Percentiles rank a stretch among this genome's conserved stretches.
phyloP scores from a whole-genome alignment of 768 basidiomycete species.

The Amanita thiersii region DNA sequence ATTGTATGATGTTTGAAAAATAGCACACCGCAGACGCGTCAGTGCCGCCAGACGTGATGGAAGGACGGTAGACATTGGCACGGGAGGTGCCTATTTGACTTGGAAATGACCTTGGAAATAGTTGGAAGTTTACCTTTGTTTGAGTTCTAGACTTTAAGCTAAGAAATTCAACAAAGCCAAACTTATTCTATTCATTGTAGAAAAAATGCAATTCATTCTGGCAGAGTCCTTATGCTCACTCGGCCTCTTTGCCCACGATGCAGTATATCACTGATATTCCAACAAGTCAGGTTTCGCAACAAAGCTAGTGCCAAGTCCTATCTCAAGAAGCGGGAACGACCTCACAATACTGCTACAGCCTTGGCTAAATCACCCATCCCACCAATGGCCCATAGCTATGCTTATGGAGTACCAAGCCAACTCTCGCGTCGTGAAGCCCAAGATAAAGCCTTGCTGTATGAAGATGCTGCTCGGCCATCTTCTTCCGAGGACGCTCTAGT shows the following conservation, averaged over 20 bases:
- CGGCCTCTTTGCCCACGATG: slow-evolving; percentile 7
- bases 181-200: neutral
- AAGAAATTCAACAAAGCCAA: slow-evolving; percentile 4
- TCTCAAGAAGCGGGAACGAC: neutral
- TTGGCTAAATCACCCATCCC: neutral
- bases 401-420: too few relatives aligned
- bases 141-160: too few relatives aligned
- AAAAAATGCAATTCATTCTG: too few relatives aligned
- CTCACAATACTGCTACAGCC: neutral
- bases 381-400: too few relatives aligned
- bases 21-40: slow-evolving; percentile 51
- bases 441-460: neutral
- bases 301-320: neutral
- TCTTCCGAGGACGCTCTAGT: slow-evolving; percentile 15
- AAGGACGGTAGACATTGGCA: slow-evolving; percentile 26
- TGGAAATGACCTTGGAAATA: too few relatives aligned
- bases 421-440: too few relatives aligned
- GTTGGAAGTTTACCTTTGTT: too few relatives aligned
- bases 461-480: neutral
- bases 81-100: slow-evolving; percentile 1
- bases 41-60: slow-evolving; percentile 54
- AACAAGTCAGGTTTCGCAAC: neutral
- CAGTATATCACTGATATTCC: slow-evolving; percentile 1
- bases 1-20: slow-evolving; percentile 89
- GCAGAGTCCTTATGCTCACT: neutral